Evolutionary conservation across 2,329 filamentous ascomycete species (phyloP).

Genomic region (Grosmannia clavigera): DNA sequence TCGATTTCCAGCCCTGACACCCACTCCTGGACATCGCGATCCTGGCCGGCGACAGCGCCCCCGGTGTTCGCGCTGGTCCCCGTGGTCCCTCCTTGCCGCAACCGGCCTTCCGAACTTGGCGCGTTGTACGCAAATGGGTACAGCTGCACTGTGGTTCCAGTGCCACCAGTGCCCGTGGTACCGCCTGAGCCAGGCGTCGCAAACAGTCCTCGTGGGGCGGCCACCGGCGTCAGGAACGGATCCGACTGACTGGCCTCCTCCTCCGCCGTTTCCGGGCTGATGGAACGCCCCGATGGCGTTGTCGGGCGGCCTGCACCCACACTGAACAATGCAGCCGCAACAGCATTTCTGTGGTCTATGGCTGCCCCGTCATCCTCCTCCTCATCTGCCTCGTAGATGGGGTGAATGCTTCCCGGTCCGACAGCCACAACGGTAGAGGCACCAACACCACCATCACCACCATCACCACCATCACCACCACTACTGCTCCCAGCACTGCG

Average conservation of each 20-base stretch:
- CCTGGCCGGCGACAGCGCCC: constrained; percentile 14
- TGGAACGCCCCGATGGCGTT: neutral
- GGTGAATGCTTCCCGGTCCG: constrained; percentile 36
- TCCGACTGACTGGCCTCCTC: constrained; percentile 27
- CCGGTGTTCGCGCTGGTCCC: neutral
- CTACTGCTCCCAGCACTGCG: neutral
- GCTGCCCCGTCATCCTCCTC: constrained; percentile 27
- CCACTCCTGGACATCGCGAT: constrained; percentile 47
- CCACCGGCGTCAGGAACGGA: constrained; percentile 36
- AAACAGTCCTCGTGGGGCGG: neutral
- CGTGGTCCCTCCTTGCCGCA: too few species aligned
- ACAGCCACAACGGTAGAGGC: neutral
- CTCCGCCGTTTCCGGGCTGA: constrained; percentile 15
- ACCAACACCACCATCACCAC: constrained; percentile 5
- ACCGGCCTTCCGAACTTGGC: constrained; percentile 26
- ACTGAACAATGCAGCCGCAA: neutral
- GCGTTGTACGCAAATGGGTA: constrained; percentile 16
- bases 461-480: neutral
- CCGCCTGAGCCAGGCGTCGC: neutral
- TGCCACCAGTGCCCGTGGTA: constrained; percentile 10
- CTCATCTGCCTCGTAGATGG: constrained; percentile 47
- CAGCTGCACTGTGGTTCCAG: constrained; percentile 11
- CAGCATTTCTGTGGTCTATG: neutral
- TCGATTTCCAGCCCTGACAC: constrained; percentile 42
- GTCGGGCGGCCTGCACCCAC: neutral